Base-by-base conservation (phyloP, 2,329 filamentous ascomycete species). In the Trichoderma asperellum region DNA sequence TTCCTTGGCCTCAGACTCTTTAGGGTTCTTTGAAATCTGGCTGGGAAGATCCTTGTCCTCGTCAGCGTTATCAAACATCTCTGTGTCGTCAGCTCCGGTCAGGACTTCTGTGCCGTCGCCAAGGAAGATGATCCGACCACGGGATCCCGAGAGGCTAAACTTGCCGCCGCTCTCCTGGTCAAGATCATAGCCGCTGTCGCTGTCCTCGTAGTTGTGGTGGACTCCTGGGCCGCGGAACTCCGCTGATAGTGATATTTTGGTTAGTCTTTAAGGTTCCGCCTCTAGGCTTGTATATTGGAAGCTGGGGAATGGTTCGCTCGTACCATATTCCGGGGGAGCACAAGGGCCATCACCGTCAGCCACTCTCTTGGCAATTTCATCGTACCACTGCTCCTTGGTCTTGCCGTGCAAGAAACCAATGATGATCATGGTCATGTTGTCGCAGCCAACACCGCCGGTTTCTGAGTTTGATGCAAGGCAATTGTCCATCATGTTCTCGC, bases 401-500 rank as follows among this genome's bases (percentile, higher is more conserved):
- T 92, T 94, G 80, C 95, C 96, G 77, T 92, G 89, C 74, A 99
- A 87, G 79, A 99, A 89, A 74, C 91, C 96, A 77, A 99, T 84
- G 73, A 99, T 87, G 75, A 91, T 85, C 92, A 99, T 98, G 74
- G 96, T 99, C 96, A 99, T 99, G 86, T 99, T 99, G 85, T 99
- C 96, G 81, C 96, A 99, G 71, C 96, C 96, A 71, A 99, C 95
- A 72, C 96, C 96, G 68, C 96, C 96, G 37, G 95, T 97, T 83
- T 99, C 96, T 74, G 94, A 97, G 87, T 97, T 98, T 71, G 94
- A 97, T 52, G 96, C 94, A 73, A 99, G 86, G 79, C 96, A 99
- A 84, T 98, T 99, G 85, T 99, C 95, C 96, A 99, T 99, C 93
- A 99, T 97, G 84, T 99, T 99, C 83, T 99, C 96, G 81, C 95